Percentiles rank a stretch among this genome's conserved stretches.
These are phyloP conservation scores for Botrytis squamosa DNA, from an alignment of 2,329 filamentous ascomycete species.

Conservation along the genomic window DNA sequence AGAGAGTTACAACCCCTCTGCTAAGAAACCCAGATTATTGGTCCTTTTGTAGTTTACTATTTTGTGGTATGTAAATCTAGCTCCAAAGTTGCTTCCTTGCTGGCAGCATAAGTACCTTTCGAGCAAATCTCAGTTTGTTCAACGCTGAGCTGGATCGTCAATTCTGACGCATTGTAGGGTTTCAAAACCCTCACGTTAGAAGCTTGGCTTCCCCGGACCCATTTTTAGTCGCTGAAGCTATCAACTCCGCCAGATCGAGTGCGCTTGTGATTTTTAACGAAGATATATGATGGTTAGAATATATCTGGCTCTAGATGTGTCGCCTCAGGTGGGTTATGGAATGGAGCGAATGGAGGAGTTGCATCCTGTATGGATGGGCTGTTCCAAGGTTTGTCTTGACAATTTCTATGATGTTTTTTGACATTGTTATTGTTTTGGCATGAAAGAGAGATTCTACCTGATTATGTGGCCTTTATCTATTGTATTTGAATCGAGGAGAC, in stretches of 20 bases:
- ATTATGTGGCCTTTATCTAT: neutral
- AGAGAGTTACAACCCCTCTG: neutral
- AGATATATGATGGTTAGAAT: neutral
- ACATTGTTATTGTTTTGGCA: neutral
- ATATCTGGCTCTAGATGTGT: neutral
- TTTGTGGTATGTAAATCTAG: neutral
- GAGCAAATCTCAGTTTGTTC: neutral
- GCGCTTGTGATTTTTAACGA: neutral
- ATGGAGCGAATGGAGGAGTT: neutral
- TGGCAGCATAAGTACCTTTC: neutral
- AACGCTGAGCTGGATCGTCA: neutral
- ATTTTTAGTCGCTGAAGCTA: neutral
- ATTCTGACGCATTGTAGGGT: neutral
- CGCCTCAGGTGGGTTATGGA: neutral
- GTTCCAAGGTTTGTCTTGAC: neutral
- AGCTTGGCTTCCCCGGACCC: neutral
- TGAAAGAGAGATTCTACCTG: neutral
- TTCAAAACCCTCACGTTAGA: neutral
- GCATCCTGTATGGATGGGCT: neutral
- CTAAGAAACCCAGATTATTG: rapidly evolving
- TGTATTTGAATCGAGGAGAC: neutral
- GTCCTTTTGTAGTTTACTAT: neutral
- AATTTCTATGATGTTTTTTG: neutral
- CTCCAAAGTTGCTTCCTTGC: too few species aligned
- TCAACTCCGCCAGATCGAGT: neutral